A percentile compares a stretch with the other conserved stretches of the same genome.
Conservation (phyloP, 805 yeast genomes). For the Clavispora asparagi region DNA sequence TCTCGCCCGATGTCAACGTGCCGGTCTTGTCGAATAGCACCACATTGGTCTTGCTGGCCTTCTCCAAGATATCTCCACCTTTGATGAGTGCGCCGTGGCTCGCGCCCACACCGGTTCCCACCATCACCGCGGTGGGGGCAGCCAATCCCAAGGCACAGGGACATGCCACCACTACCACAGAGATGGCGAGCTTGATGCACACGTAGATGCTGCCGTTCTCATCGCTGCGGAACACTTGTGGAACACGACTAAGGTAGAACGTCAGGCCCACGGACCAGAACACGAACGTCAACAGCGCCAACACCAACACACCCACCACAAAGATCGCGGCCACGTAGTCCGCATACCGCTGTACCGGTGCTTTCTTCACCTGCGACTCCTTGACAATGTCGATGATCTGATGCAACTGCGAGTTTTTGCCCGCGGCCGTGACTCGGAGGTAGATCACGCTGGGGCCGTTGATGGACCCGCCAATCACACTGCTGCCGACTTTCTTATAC, state of each 20-base stretch:
- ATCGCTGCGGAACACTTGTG: constrained; percentile 42
- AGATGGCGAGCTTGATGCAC: constrained; percentile 75
- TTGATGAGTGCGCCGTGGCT: constrained; percentile 82
- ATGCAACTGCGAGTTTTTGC: constrained; percentile 79
- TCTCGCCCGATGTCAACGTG: constrained; percentile 81
- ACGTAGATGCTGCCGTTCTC: constrained; percentile 56
- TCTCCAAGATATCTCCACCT: constrained; percentile 87
- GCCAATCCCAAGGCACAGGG: constrained; percentile 98
- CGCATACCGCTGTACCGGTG: constrained; percentile 88
- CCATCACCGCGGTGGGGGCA: constrained; percentile 99
- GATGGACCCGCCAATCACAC: constrained; percentile 84
- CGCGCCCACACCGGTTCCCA: constrained; percentile 97
- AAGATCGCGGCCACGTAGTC: constrained; percentile 81
- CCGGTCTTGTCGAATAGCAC: constrained; percentile 95
- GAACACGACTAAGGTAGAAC: constrained; percentile 25
- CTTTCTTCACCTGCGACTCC: constrained; percentile 82
- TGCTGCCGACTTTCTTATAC: constrained; percentile 52
- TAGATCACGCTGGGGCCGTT: constrained; percentile 73
- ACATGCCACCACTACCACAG: constrained; percentile 95
- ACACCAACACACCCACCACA: constrained; percentile 65
- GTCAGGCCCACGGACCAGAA: constrained; percentile 33
- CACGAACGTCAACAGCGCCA: constrained; percentile 60
- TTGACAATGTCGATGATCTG: constrained; percentile 83
- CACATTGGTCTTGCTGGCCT: constrained; percentile 55
- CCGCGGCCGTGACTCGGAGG: constrained; percentile 64